A percentile compares a stretch with the other conserved stretches of the same genome.
These are phyloP conservation scores for Coniochaeta sp. DNA, from an alignment of 2,329 filamentous ascomycete species.

Conservation along the genomic window DNA sequence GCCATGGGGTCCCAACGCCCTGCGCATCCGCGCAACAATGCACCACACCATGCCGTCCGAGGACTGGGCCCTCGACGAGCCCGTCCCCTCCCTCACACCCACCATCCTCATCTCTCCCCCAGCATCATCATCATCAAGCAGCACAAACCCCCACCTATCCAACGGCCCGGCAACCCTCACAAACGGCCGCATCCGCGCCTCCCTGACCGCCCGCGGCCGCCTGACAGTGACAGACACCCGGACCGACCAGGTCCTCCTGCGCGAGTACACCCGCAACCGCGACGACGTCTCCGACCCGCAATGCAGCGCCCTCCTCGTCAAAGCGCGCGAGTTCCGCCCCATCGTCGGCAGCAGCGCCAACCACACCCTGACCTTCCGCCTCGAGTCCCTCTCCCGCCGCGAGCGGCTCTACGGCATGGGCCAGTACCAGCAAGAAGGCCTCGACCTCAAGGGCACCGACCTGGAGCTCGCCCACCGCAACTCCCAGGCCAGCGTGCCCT, in stretches of 20 bases:
- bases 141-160: conserved; percentile 2
- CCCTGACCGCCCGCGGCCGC: conserved; percentile 15
- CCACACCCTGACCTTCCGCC: conserved; percentile 44
- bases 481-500: conserved; percentile 58
- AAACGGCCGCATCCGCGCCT: conserved; percentile 41
- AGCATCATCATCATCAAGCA: not conserved
- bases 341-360: conserved; percentile 40
- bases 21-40: conserved; percentile 37
- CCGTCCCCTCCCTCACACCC: conserved; percentile 21
- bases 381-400: conserved; percentile 44
- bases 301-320: conserved; percentile 47
- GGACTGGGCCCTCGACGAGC: conserved; percentile 30
- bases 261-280: conserved; percentile 45
- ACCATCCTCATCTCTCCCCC: conserved; percentile 20
- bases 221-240: not conserved
- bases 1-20: conserved; percentile 37
- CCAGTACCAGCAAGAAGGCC: conserved; percentile 56
- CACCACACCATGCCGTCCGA: conserved; percentile 22
- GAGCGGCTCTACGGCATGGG: conserved; percentile 64
- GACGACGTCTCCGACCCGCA: conserved; percentile 46
- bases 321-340: conserved; percentile 50
- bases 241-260: conserved; percentile 32
- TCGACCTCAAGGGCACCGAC: conserved; percentile 57
- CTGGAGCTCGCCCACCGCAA: conserved; percentile 60
- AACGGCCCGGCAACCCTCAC: conserved; percentile 27